Evolutionary conservation across 345 rosid species (phyloP).

Genomic region (Noccaea bulbosa): DNA sequence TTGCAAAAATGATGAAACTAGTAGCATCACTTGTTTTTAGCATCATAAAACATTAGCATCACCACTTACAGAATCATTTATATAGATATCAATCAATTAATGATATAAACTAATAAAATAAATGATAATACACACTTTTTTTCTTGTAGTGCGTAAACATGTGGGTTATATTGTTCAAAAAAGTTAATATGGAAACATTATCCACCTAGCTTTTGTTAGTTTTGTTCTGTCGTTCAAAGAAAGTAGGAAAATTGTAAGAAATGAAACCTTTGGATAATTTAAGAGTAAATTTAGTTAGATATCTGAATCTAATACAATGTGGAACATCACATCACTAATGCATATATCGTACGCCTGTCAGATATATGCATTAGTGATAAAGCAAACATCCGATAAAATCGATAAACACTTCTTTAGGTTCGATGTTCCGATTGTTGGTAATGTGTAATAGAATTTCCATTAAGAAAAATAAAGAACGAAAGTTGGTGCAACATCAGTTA

Average conservation of each 20-base stretch:
- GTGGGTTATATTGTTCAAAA: no score
- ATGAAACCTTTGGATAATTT: background rate
- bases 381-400: background rate
- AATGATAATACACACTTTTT: no score
- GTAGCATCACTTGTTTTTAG: no score
- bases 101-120: no score
- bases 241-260: background rate
- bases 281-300: background rate
- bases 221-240: conserved; percentile 22
- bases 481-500: conserved; percentile 22
- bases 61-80: no score
- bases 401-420: background rate
- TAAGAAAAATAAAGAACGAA: background rate
- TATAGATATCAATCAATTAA: no score
- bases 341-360: background rate
- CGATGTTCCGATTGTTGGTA: background rate
- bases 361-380: background rate
- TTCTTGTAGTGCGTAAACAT: no score
- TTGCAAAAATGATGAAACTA: no score
- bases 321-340: no score
- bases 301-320: background rate
- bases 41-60: no score
- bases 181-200: conserved; percentile 19
- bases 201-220: conserved; percentile 14
- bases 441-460: conserved; percentile 1